Percentiles rank a stretch among this genome's conserved stretches.
These are phyloP conservation scores for Saccharomycopsis synnaedendra DNA, from an alignment of 805 yeast genomes.

Conservation along the genomic window DNA sequence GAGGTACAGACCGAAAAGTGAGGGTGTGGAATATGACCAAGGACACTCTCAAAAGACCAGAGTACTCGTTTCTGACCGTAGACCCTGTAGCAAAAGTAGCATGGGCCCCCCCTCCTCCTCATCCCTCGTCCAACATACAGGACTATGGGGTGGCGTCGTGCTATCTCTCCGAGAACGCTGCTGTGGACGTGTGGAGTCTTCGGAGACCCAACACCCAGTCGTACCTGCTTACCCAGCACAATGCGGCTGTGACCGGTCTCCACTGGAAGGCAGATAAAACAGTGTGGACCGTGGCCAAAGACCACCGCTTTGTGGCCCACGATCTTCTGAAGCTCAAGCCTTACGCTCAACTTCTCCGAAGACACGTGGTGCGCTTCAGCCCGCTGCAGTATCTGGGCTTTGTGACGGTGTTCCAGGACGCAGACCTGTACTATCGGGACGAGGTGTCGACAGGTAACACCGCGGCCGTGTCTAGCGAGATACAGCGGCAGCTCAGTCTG, in stretches of 20 bases:
- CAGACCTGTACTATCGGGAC: slow-evolving; percentile 3
- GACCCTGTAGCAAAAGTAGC: slow-evolving; percentile 69
- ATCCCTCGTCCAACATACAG: slow-evolving; percentile 26
- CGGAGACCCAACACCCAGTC: slow-evolving; percentile 8
- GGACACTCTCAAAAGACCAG: slow-evolving; percentile 41
- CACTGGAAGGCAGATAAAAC: slow-evolving; percentile 31
- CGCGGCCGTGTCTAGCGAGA: too few species aligned
- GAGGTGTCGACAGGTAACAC: background rate
- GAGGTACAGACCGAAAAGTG: slow-evolving; percentile 82
- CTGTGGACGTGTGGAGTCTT: slow-evolving; percentile 48
- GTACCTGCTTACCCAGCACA: slow-evolving; percentile 9
- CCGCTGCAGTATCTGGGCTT: slow-evolving; percentile 8
- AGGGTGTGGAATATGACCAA: slow-evolving; percentile 61
- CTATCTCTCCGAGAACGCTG: slow-evolving; percentile 40
- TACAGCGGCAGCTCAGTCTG: too few species aligned
- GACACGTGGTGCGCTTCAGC: slow-evolving; percentile 6
- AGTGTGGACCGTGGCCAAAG: slow-evolving; percentile 29
- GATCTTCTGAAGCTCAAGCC: slow-evolving; percentile 21
- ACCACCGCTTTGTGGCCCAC: slow-evolving; percentile 26
- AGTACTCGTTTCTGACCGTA: slow-evolving; percentile 59
- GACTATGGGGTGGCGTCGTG: slow-evolving; percentile 35
- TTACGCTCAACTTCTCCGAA: slow-evolving; percentile 1
- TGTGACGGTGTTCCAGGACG: slow-evolving; percentile 8
- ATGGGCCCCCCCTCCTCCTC: slow-evolving; percentile 44
- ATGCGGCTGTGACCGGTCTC: slow-evolving; percentile 28